Base-by-base conservation (phyloP, 345 rosid species). In the Nephelium lappaceum region DNA sequence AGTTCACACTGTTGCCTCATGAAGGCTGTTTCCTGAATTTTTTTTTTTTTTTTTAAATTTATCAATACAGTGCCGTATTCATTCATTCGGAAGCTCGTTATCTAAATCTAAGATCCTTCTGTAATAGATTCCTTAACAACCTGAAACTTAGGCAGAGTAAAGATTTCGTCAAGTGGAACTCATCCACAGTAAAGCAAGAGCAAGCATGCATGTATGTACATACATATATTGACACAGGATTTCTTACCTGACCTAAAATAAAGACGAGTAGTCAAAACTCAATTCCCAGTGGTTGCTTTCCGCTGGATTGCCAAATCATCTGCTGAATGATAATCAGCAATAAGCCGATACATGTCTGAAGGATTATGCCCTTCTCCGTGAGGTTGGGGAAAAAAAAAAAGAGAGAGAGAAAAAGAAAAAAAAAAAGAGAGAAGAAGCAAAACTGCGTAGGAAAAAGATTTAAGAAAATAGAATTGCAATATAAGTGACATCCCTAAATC, bases 331-430 rank as follows among this genome's bases (percentile, higher is more conserved):
- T 94, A 93, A 81, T 97, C 99, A 3, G 97, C 97, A 53, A 94
- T 93, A 45, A 97, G 97, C 51, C 98, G 91, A 80, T 94, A 97
- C 97, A 97, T 90, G 85, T 94, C 92, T 18, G 98, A 97, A 67
- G 99, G 95, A 82, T 94, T 93, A 85, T 97, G 99, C 76, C 98
- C 99, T 82, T 98, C 99, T 14, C 99, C 93, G 91, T 69, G 42
- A 88, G 80, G 67, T 19, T 31, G 2, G 3, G 3, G 2, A 1
- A 2, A 31, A 2, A 67, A 15, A 67, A 21, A 42, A 41, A n/a
- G n/a, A n/a, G n/a, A n/a, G n/a, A n/a, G n/a, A n/a, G n/a, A n/a
- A n/a, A n/a, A n/a, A n/a, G n/a, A n/a, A n/a, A n/a, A n/a, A n/a
- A n/a, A n/a, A n/a, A n/a, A n/a, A n/a, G n/a, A n/a, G n/a, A n/a